phyloP scores from a whole-genome alignment of 495 filamentous ascomycete species.

The Lasiosphaeris hirsuta region DNA sequence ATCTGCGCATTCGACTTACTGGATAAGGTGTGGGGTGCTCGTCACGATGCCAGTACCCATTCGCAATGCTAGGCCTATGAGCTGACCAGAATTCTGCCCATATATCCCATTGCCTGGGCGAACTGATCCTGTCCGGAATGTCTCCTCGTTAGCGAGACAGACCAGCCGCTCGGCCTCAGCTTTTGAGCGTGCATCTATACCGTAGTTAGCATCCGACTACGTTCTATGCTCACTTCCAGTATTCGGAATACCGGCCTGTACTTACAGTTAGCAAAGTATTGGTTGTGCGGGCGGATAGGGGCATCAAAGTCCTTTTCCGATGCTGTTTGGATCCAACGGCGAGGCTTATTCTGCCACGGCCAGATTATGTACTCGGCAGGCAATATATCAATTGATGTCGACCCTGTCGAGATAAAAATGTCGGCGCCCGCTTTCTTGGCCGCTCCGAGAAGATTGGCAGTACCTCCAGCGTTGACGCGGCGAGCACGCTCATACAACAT shows the following conservation, averaged over 20 bases:
- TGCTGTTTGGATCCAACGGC: slow-evolving; percentile 41
- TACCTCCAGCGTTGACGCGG: slow-evolving; percentile 59
- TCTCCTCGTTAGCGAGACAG: slow-evolving; percentile 40
- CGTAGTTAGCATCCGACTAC: no score
- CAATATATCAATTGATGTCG: slow-evolving; percentile 46
- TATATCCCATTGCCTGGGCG: slow-evolving; percentile 59
- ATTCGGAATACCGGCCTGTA: slow-evolving; percentile 11
- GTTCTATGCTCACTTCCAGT: background rate
- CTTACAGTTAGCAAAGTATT: slow-evolving; percentile 54
- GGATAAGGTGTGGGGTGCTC: slow-evolving; percentile 49
- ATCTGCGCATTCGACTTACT: slow-evolving; percentile 20
- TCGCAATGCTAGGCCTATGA: slow-evolving; percentile 27
- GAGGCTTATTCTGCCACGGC: slow-evolving; percentile 44
- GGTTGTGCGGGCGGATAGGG: slow-evolving; percentile 41
- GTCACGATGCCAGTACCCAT: slow-evolving; percentile 27
- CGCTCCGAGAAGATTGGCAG: slow-evolving; percentile 53
- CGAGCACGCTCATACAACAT: slow-evolving; percentile 43
- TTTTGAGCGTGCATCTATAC: slow-evolving; percentile 33
- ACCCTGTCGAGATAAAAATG: slow-evolving; percentile 59
- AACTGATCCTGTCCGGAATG: slow-evolving; percentile 56
- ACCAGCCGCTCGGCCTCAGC: slow-evolving; percentile 52
- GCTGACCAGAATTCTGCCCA: slow-evolving; percentile 46
- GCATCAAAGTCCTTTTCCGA: slow-evolving; percentile 45
- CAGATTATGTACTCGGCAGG: slow-evolving; percentile 46
- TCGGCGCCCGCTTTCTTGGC: slow-evolving; percentile 46